Conservation (phyloP, 768 basidiomycete species). For the Leccinum variicolor region DNA sequence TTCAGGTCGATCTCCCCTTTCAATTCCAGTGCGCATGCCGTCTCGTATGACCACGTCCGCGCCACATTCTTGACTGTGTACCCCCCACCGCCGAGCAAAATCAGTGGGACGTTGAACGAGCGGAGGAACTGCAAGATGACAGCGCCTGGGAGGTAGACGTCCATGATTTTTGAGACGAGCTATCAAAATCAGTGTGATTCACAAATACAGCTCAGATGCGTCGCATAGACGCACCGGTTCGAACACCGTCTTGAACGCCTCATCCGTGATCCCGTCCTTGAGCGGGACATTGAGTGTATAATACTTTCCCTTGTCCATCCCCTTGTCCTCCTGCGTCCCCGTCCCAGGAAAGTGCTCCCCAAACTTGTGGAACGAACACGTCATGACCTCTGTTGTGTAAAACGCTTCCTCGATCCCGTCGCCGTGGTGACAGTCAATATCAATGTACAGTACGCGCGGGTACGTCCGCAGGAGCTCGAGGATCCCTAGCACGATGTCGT, state of each 20-base stretch:
- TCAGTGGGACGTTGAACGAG: conserved; percentile 77
- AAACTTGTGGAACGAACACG: too few relatives aligned
- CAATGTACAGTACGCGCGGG: conserved; percentile 91
- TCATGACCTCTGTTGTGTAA: conserved; percentile 98
- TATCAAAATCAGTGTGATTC: conserved; percentile 27
- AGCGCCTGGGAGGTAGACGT: conserved; percentile 82
- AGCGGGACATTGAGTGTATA: conserved; percentile 93
- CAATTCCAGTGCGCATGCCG: conserved; percentile 88
- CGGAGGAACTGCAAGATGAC: conserved; percentile 87
- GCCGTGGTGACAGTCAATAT: conserved; percentile 98
- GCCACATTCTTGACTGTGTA: conserved; percentile 93
- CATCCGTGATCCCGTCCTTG: conserved; percentile 92
- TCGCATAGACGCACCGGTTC: conserved; percentile 65
- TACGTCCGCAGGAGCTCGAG: conserved; percentile 86
- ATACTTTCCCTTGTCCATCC: too few relatives aligned
- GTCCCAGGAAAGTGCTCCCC: conserved; percentile 77
- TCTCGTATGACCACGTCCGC: conserved; percentile 94
- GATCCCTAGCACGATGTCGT: conserved; percentile 94
- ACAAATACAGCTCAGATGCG: background rate
- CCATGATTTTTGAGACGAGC: conserved; percentile 83
- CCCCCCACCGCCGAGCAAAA: conserved; percentile 92
- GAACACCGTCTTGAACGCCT: conserved; percentile 83
- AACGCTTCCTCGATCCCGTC: conserved; percentile 99
- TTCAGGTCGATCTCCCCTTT: conserved; percentile 72
- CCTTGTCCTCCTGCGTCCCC: conserved; percentile 74